Percentiles rank a stretch among this genome's conserved stretches.
Evolutionary conservation across 139 green algal species (phyloP).

Genomic region (Chlorella sp.): DNA sequence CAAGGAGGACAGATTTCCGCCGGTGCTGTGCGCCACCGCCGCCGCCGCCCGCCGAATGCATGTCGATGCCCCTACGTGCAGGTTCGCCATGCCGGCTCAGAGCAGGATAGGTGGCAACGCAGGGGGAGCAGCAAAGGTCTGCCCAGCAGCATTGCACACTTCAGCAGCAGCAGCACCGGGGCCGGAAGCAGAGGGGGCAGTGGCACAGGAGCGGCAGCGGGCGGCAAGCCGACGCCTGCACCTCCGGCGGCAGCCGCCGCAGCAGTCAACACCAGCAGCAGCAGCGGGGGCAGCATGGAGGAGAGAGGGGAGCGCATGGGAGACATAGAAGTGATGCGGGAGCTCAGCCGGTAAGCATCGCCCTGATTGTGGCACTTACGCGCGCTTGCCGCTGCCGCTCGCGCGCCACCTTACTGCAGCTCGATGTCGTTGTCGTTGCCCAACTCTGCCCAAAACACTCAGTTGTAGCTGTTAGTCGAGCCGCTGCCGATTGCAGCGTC

Average conservation of each 20-base stretch:
- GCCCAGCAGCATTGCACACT: background rate
- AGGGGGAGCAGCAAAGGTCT: no score
- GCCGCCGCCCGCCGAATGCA: no score
- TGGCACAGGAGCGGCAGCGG: background rate
- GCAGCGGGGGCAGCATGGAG: constrained; percentile 1
- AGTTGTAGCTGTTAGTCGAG: no score
- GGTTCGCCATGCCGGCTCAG: background rate
- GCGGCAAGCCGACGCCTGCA: background rate
- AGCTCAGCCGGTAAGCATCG: no score
- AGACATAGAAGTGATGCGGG: constrained; percentile 26
- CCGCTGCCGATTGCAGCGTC: no score
- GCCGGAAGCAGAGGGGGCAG: background rate
- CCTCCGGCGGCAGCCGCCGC: background rate
- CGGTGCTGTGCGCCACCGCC: no score
- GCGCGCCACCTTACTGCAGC: no score
- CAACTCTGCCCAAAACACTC: no score
- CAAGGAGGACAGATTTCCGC: no score
- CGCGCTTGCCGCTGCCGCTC: no score
- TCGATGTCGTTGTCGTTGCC: no score
- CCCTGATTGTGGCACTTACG: no score
- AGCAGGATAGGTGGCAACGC: background rate
- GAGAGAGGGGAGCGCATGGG: constrained; percentile 23
- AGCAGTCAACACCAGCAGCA: background rate
- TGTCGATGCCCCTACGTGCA: background rate
- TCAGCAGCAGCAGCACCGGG: background rate